Conservation (phyloP, 2,329 filamentous ascomycete genomes). For the Orbilia ellipsospora region DNA sequence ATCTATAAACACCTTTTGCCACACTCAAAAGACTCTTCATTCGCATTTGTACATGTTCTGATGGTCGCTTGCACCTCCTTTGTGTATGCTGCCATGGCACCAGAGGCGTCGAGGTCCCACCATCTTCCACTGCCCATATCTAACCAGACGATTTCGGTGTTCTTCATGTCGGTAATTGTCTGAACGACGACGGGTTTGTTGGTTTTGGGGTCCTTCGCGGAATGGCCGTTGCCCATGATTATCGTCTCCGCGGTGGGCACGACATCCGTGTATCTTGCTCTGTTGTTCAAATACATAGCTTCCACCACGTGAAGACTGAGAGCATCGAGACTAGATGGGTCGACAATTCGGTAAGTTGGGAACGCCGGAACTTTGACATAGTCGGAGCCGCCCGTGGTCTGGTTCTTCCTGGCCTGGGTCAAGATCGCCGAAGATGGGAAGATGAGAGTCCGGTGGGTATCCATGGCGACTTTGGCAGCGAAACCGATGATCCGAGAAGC, state of each 20-base stretch:
- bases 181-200: constrained; percentile 47
- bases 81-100: constrained; percentile 45
- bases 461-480: constrained; percentile 49
- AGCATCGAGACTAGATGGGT: constrained; percentile 36
- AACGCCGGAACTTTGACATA: constrained; percentile 48
- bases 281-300: constrained; percentile 47
- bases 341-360: constrained; percentile 43
- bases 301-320: constrained; percentile 35
- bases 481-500: constrained; percentile 50
- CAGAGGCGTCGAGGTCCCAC: constrained; percentile 53
- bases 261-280: constrained; percentile 32
- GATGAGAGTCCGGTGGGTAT: constrained; percentile 40
- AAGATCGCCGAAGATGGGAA: constrained; percentile 46
- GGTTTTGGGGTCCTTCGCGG: constrained; percentile 35
- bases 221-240: constrained; percentile 53
- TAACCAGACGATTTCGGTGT: constrained; percentile 41
- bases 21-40: constrained; percentile 47
- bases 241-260: constrained; percentile 18
- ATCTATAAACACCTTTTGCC: constrained; percentile 46
- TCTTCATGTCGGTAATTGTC: constrained; percentile 32
- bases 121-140: constrained; percentile 53
- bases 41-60: constrained; percentile 39
- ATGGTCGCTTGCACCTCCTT: constrained; percentile 42
- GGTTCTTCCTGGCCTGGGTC: constrained; percentile 48
- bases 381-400: constrained; percentile 41